phyloP scores from a whole-genome alignment of 2,329 filamentous ascomycete genomes.

The Hortaea werneckii region DNA sequence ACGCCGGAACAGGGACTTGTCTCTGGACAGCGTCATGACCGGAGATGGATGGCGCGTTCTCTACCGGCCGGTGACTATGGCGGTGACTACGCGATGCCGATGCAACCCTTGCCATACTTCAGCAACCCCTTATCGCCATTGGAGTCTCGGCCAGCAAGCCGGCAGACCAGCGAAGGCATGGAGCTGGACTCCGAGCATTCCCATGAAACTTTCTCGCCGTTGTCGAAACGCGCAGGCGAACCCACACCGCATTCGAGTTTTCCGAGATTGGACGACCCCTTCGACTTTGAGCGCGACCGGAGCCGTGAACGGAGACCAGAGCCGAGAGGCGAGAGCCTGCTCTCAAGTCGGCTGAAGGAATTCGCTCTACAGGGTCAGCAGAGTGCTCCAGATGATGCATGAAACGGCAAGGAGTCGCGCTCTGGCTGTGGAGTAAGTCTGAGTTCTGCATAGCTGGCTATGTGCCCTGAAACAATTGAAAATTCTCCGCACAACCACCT shows the following conservation, averaged over 20 bases:
- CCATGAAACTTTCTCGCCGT: constrained; percentile 8
- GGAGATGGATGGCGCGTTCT: constrained; percentile 13
- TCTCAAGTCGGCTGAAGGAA: constrained; percentile 57
- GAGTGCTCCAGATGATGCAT: background rate
- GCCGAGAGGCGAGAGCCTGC: constrained; percentile 49
- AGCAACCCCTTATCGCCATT: constrained; percentile 14
- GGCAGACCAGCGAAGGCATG: constrained; percentile 18
- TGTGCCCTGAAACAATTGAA: background rate
- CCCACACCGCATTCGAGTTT: background rate
- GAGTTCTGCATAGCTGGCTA: background rate
- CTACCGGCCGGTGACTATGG: constrained; percentile 17
- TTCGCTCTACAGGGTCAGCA: constrained; percentile 32
- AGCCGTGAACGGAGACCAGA: constrained; percentile 48
- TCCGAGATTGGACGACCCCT: constrained; percentile 7
- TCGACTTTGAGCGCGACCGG: constrained; percentile 11
- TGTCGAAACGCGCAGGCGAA: background rate
- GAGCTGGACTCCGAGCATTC: constrained; percentile 14
- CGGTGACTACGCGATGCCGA: constrained; percentile 13
- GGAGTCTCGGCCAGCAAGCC: constrained; percentile 20
- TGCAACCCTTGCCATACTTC: constrained; percentile 18
- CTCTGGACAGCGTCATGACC: background rate
- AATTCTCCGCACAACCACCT: too few species aligned
- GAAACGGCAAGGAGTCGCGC: background rate
- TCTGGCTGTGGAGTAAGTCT: background rate
- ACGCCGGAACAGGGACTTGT: background rate